Evolutionary conservation across 228 moss, liverwort and hornwort species (phyloP).

Genomic region (Sphagnum fallax): DNA sequence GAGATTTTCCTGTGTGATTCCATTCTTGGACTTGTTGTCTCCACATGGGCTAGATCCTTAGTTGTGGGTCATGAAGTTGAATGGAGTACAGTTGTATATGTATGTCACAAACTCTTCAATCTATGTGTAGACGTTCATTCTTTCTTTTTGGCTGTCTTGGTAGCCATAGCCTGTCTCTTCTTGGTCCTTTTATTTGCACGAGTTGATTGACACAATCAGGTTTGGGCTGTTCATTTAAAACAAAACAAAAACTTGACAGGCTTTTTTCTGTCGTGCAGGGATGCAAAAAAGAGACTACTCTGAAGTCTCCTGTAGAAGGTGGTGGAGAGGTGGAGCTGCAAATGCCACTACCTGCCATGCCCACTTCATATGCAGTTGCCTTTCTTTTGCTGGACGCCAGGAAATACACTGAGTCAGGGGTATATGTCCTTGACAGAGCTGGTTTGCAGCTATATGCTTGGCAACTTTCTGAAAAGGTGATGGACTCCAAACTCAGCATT

Average conservation of each 20-base stretch:
- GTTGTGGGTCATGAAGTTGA: too few relatives aligned
- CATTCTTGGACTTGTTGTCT: constrained; percentile 71
- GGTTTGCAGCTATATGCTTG: constrained; percentile 75
- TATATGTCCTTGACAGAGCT: constrained; percentile 73
- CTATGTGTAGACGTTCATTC: too few relatives aligned
- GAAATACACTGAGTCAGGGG: constrained; percentile 87
- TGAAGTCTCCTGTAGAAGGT: constrained; percentile 74
- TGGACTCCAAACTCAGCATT: background rate
- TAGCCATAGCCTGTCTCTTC: too few relatives aligned
- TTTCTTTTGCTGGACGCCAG: constrained; percentile 80
- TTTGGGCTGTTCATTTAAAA: background rate
- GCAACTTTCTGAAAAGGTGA: constrained; percentile 72
- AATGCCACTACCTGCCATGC: constrained; percentile 86
- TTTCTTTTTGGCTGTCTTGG: too few relatives aligned
- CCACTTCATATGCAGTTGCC: constrained; percentile 78
- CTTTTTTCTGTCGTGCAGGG: constrained; percentile 36
- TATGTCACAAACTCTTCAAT: too few relatives aligned
- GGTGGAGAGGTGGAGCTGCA: constrained; percentile 82
- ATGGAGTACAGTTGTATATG: too few relatives aligned
- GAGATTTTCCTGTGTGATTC: constrained; percentile 85
- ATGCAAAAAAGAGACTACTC: constrained; percentile 57
- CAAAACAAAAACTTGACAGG: too few relatives aligned
- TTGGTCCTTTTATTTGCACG: too few relatives aligned
- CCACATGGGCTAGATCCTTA: too few relatives aligned
- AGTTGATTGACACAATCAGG: too few relatives aligned